Base-by-base conservation (phyloP, 1,284 basidiomycete genomes). In the Pseudozyma sp. region DNA sequence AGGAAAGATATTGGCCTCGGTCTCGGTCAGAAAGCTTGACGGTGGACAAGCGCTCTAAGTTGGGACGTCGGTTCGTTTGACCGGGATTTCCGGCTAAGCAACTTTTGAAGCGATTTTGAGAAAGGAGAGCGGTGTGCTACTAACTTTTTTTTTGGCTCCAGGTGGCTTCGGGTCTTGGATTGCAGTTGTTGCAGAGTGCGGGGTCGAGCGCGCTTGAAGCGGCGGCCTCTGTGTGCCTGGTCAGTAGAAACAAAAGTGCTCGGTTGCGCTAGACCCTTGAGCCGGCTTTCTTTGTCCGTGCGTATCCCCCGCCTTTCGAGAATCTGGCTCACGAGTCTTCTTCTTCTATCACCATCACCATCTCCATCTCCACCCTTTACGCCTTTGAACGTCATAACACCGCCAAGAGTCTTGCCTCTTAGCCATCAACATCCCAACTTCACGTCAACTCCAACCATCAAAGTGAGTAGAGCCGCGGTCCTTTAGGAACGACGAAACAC, bases 61-160 rank as follows among this genome's bases (percentile, higher is more conserved):
- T 6, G 35, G 35, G 16, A 19, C n/a, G 25, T 10, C 48, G 16
- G 4, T 8, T 21, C 18, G 16, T 19, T 35, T 34, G 12, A 64
- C 68, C 68, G 61, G 68, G 68, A 64, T 60, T 60, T 70, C 61
- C 68, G 68, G 68, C 61, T 70, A 70, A 35, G 58, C 58, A 52
- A 56, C 38, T 10, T 18, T n/a, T 55, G 21, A 34, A n/a, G 48
- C 35, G 7, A 14, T 34, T 34, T 21, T 11, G 49, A 6, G 35
- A 44, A 38, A n/a, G n/a, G 10, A 39, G 2, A 16, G 31, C 21
- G 25, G 38, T 40, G 18, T 25, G 49, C 49, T 52, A 16, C 18
- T 3, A 5, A n/a, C n/a, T n/a, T n/a, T n/a, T 52, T 36, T 25
- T 52, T 19, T 13, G 12, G 39, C 21, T 43, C 25, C 38, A 9